These are phyloP conservation scores for Phyllosticta ampelicida DNA, from an alignment of 2,329 filamentous ascomycete genomes.

Conservation along the genomic window DNA sequence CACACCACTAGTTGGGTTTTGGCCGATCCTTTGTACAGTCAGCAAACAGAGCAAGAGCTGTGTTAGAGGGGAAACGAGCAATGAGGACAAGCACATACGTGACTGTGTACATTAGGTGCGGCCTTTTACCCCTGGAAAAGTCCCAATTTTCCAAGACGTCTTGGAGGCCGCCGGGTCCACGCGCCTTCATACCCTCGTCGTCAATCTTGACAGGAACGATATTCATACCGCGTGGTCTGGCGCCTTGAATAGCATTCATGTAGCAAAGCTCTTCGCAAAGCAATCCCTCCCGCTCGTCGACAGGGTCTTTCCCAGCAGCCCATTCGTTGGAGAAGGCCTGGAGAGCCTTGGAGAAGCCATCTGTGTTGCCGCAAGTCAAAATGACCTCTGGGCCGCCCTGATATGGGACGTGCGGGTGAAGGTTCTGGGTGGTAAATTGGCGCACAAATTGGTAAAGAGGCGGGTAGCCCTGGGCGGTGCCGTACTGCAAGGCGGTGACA, in stretches of 20 bases:
- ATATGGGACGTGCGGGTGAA: conserved; percentile 78
- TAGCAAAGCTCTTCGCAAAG: conserved; percentile 75
- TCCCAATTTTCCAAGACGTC: conserved; percentile 82
- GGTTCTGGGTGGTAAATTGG: conserved; percentile 62
- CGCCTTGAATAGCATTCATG: conserved; percentile 61
- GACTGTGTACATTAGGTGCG: conserved; percentile 81
- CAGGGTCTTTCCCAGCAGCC: conserved; percentile 55
- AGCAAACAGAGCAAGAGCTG: not conserved
- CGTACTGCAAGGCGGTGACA: conserved; percentile 75
- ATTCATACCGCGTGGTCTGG: conserved; percentile 58
- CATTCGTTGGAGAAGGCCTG: conserved; percentile 68
- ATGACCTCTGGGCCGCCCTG: conserved; percentile 64
- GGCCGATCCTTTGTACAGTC: conserved; percentile 54
- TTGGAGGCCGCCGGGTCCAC: conserved; percentile 61
- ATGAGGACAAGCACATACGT: conserved; percentile 50
- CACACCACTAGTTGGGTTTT: conserved; percentile 75
- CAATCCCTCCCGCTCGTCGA: conserved; percentile 61
- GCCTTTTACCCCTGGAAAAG: conserved; percentile 57
- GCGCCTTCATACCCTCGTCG: conserved; percentile 64
- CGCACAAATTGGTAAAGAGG: conserved; percentile 67
- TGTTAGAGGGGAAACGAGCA: not conserved
- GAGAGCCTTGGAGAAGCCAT: conserved; percentile 71
- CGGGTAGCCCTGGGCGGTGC: conserved; percentile 69
- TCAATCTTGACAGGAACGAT: conserved; percentile 67
- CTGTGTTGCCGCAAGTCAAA: conserved; percentile 71